phyloP scores from a whole-genome alignment of 192 early-diverging fungal genomes.

The Chytriomyces sp. region DNA sequence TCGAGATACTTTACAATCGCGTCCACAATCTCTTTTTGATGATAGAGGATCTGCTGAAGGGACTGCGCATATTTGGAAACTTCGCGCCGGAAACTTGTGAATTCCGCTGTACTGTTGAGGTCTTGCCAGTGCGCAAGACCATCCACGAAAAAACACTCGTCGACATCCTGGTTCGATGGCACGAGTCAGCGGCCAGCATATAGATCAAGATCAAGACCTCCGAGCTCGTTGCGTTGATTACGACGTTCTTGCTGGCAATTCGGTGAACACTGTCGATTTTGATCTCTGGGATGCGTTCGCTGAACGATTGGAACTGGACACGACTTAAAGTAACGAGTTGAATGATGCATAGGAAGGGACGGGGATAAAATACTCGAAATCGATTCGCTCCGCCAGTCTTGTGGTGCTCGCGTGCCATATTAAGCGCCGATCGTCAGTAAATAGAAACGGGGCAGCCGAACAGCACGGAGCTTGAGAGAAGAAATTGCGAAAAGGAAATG shows the following conservation, averaged over 20 bases:
- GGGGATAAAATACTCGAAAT: slow-evolving; percentile 57
- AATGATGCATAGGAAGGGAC: slow-evolving; percentile 1
- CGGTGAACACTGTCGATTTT: slow-evolving; percentile 81
- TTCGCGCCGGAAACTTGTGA: slow-evolving; percentile 69
- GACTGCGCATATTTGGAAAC: slow-evolving; percentile 68
- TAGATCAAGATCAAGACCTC: neutral
- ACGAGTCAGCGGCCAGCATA: neutral
- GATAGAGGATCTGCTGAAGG: slow-evolving; percentile 86
- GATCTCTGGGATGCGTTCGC: slow-evolving; percentile 64
- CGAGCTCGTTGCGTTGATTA: slow-evolving; percentile 27
- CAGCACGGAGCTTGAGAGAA: too few relatives aligned
- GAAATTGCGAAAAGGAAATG: too few relatives aligned
- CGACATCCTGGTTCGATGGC: slow-evolving; percentile 37
- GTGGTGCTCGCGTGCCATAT: slow-evolving; percentile 56
- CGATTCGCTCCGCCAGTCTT: slow-evolving; percentile 67
- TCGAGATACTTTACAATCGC: slow-evolving; percentile 68
- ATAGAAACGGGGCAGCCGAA: too few relatives aligned
- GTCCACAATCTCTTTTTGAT: slow-evolving; percentile 77
- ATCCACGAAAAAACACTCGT: slow-evolving; percentile 86
- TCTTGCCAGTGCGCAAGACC: slow-evolving; percentile 82
- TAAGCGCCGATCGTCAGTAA: neutral
- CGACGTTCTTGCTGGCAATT: slow-evolving; percentile 57
- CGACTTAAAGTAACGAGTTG: neutral
- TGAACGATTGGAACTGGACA: slow-evolving; percentile 75
- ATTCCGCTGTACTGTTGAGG: slow-evolving; percentile 86